A percentile compares a stretch with the other conserved stretches of the same genome.
Conservation (phyloP, 495 filamentous ascomycete species). For the Neurospora sp. region DNA sequence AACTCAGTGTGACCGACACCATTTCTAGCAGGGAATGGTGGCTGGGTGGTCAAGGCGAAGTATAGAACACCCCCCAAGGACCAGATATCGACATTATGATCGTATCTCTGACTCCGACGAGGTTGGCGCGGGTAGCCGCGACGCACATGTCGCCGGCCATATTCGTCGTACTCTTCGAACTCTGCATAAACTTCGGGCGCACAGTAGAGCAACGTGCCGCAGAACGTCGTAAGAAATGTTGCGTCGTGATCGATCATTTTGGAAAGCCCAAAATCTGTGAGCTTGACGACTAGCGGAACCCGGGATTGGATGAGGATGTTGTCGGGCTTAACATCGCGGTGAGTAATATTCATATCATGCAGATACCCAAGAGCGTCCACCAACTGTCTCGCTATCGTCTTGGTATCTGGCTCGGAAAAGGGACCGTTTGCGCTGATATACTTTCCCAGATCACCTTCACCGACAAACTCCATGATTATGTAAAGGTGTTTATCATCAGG, state of each 20-base stretch:
- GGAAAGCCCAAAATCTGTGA: conserved; percentile 85
- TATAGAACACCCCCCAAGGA: conserved; percentile 87
- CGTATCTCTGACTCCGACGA: conserved; percentile 52
- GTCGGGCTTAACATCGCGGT: conserved; percentile 96
- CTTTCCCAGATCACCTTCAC: conserved; percentile 70
- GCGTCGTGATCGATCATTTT: conserved; percentile 74
- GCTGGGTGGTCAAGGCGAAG: conserved; percentile 60
- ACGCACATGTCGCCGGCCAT: conserved; percentile 33
- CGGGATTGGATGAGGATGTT: conserved; percentile 76
- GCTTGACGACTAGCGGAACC: conserved; percentile 60
- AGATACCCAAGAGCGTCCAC: conserved; percentile 78
- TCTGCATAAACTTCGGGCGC: conserved; percentile 92
- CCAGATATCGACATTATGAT: conserved; percentile 88
- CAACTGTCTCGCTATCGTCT: conserved; percentile 65
- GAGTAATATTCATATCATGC: conserved; percentile 77
- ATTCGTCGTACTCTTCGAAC: conserved; percentile 50
- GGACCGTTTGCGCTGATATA: conserved; percentile 50
- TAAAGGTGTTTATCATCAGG: conserved; percentile 73
- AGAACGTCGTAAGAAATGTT: conserved; percentile 92
- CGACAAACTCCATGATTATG: conserved; percentile 88
- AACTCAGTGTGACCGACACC: conserved; percentile 49
- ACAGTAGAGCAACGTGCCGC: conserved; percentile 90
- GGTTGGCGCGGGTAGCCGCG: conserved; percentile 19
- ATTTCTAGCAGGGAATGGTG: conserved; percentile 65
- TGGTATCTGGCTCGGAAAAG: conserved; percentile 58